Evolutionary conservation across 2,329 filamentous ascomycete genomes (phyloP).

Genomic region (Diaporthe sp.): DNA sequence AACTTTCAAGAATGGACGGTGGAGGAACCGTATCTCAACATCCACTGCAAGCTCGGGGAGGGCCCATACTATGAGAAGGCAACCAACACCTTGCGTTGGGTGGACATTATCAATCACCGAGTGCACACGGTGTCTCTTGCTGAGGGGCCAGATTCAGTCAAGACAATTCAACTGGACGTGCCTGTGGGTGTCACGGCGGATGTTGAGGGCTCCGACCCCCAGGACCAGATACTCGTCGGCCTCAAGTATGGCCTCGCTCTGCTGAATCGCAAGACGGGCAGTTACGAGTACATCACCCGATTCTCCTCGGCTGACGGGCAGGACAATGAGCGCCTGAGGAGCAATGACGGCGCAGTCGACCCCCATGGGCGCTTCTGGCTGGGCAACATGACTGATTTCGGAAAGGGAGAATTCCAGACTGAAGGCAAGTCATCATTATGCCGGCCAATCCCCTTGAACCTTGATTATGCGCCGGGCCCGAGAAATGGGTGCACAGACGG

Average conservation of each 20-base stretch:
- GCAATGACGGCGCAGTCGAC: constrained; percentile 89
- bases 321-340: constrained; percentile 68
- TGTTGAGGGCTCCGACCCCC: constrained; percentile 74
- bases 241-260: constrained; percentile 87
- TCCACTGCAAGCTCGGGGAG: constrained; percentile 78
- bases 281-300: constrained; percentile 65
- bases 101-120: constrained; percentile 85
- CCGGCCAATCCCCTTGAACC: not conserved
- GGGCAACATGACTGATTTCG: constrained; percentile 85
- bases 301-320: constrained; percentile 54
- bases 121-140: constrained; percentile 78
- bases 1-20: constrained; percentile 63
- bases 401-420: constrained; percentile 67
- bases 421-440: constrained; percentile 61
- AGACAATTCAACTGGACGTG: constrained; percentile 69
- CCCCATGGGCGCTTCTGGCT: constrained; percentile 86
- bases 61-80: constrained; percentile 79
- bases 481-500: constrained; percentile 8
- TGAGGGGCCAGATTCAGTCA: constrained; percentile 72
- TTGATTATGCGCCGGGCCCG: not conserved
- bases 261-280: constrained; percentile 72
- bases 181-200: constrained; percentile 80
- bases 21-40: constrained; percentile 68
- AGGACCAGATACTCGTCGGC: constrained; percentile 78
- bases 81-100: constrained; percentile 77